Evolutionary conservation across 2,329 filamentous ascomycete species (phyloP), one percentile per base, ranked within the genome.

Genomic region (Aspergillus brunneoviolaceus): DNA sequence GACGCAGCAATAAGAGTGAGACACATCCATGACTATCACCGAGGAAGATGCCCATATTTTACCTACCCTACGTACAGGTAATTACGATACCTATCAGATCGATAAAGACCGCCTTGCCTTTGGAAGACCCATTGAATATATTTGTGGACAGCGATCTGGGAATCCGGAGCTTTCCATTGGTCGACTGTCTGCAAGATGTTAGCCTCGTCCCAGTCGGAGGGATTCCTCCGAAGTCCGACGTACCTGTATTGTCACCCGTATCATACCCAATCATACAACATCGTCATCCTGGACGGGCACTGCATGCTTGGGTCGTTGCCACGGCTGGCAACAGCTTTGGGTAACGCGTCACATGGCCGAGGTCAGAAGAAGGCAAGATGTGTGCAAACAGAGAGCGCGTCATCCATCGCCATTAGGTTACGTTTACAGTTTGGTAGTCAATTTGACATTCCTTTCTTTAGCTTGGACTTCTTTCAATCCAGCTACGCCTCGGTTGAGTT

Each of bases 331-430:
- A 29, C 42, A 55, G 53, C 42, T 55, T 55, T 55, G 53, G 42
- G 53, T 55, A 55, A 55, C 45, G 42, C 53, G 42, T 55, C 53
- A 55, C 53, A 55, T 55, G 53, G 48, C 42, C 27, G 19, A 35
- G 33, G 11, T 35, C 33, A 35, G 33, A 35, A 16, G 11, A 35
- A 29, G 33, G 16, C 19, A 19, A 45, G 16, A 19, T 45, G 39
- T 45, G 39, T 45, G 16, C 39, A 45, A 45, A 45, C 39, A 45
- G 16, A 45, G 39, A 45, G 39, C 39, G 39, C 39, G 39, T 45
- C 39, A 45, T 45, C 39, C 14, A 45, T 45, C 39, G 16, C 39
- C 16, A 19, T 19, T 45, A 19, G 39, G 39, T 19, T 45, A 12
- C 33, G 33, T 16, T 35, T 35, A 35, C 33, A 35, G 7, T 29